Evolutionary conservation across 192 early-diverging fungal genomes (phyloP), one percentile per base, ranked within the genome.

Genomic region (Backusella luteola): DNA sequence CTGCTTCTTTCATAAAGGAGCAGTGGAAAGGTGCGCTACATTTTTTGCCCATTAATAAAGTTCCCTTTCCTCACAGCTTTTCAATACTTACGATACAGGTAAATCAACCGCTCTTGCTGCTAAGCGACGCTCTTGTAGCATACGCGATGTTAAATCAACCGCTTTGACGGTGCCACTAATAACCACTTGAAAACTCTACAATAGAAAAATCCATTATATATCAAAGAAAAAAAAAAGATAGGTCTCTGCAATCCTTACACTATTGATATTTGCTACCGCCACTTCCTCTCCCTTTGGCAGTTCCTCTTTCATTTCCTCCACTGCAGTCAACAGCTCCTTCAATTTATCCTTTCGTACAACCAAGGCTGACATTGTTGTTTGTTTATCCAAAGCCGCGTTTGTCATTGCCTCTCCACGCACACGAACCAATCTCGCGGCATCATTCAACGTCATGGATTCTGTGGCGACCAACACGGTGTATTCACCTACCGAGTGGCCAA

Each of bases 401-500:
- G 94, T 90, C 96, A 99, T 99, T 1, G 94, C 84, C 76, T 94
- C 87, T 34, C 97, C 97, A 56, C 97, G 91, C 29, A 93, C 78
- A 59, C 91, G 81, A 49, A 97, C 96, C 69, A 99, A 86, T 44
- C 89, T 89, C 52, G 97, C 89, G 15, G 95, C 96, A 80, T 99
- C 95, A 0, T 76, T 76, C 34, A 99, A 83, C 4, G 90, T 82
- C 46, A 94, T 59, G 0, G 90, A 84, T 34, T 87, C 84, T 8
- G 93, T 88, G 6, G 91, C 93, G 19, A 93, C 88, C 34, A 94
- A 81, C 8, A 92, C 92, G 21, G 89, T 86, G 73, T 97, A 99
- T 82, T 99, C 97, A 21, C 97, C 97, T 1, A 99, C 85, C 34
- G 95, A 96, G 73, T 99, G 97, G 6, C 97, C 97, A 66, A 98